Percentiles rank a stretch among this genome's conserved stretches.
phyloP scores from a whole-genome alignment of 371 early-diverging fungal genomes.

The Haplosporangium sp. region DNA sequence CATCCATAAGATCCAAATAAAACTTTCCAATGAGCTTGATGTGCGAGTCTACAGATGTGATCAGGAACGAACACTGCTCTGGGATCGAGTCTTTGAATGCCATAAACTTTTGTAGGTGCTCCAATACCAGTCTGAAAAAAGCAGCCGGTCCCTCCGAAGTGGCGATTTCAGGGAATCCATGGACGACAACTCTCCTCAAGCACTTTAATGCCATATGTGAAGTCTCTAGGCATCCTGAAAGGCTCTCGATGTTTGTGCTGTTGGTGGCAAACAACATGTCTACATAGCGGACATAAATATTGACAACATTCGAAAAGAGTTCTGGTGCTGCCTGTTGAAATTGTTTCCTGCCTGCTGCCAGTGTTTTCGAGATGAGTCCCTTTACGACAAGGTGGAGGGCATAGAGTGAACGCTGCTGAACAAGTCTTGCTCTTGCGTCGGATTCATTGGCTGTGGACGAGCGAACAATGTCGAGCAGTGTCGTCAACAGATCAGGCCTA shows the following conservation, averaged over 20 bases:
- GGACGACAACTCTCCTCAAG: constrained; percentile 75
- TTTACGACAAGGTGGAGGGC: constrained; percentile 84
- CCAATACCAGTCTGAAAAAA: constrained; percentile 63
- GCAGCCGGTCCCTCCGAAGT: constrained; percentile 68
- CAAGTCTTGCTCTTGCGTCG: constrained; percentile 54
- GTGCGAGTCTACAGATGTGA: constrained; percentile 60
- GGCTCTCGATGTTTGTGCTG: constrained; percentile 44
- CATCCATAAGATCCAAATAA: constrained; percentile 78
- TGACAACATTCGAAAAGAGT: constrained; percentile 69
- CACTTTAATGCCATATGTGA: constrained; percentile 74
- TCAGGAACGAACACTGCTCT: constrained; percentile 52
- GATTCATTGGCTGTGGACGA: constrained; percentile 55
- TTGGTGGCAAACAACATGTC: constrained; percentile 54
- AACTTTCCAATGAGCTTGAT: constrained; percentile 86
- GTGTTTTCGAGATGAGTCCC: constrained; percentile 79
- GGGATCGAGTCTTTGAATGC: constrained; percentile 51
- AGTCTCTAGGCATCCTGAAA: constrained; percentile 60
- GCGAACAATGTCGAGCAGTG: constrained; percentile 72
- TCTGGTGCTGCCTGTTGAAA: constrained; percentile 76
- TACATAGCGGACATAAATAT: constrained; percentile 67
- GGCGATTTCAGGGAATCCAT: constrained; percentile 79
- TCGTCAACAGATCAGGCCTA: constrained; percentile 77
- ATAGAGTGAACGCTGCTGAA: constrained; percentile 80
- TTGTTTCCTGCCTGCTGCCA: constrained; percentile 74
- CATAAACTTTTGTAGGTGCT: constrained; percentile 71